Conservation (phyloP, 495 filamentous ascomycete species). For the Penicillium crystallinum region DNA sequence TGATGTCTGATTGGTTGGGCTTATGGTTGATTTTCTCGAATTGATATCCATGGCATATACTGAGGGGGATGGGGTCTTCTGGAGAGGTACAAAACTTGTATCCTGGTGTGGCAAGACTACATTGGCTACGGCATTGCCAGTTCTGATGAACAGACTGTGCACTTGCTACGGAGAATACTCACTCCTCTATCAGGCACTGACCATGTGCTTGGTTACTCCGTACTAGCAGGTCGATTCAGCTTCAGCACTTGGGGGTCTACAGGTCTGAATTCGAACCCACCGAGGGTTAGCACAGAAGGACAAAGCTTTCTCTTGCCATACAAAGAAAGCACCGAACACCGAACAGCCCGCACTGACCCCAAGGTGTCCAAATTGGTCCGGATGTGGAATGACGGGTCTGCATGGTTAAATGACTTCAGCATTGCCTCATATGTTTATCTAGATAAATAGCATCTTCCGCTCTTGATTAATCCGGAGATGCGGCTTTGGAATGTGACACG, state of each 20-base stretch:
- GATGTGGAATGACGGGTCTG: neutral
- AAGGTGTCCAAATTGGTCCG: neutral
- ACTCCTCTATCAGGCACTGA: neutral
- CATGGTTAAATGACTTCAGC: constrained; percentile 8
- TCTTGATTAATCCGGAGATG: neutral
- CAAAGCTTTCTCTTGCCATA: neutral
- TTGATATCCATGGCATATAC: neutral
- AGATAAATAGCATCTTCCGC: neutral
- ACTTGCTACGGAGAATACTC: neutral
- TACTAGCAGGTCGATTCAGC: neutral
- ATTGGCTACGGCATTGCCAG: neutral
- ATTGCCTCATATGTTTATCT: constrained; percentile 8
- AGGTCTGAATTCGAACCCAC: neutral
- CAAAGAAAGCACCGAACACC: neutral
- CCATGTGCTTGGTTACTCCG: neutral
- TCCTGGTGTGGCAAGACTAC: neutral
- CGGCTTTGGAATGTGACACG: constrained; percentile 10
- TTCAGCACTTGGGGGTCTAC: neutral
- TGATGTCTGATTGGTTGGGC: constrained; percentile 20
- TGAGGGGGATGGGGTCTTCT: neutral
- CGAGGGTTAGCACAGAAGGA: neutral
- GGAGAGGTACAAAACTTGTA: neutral
- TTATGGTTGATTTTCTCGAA: neutral
- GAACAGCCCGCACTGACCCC: neutral
- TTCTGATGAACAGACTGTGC: neutral